Base-by-base conservation (phyloP, 2,329 filamentous ascomycete species). In the Stenocarpella maydis region DNA sequence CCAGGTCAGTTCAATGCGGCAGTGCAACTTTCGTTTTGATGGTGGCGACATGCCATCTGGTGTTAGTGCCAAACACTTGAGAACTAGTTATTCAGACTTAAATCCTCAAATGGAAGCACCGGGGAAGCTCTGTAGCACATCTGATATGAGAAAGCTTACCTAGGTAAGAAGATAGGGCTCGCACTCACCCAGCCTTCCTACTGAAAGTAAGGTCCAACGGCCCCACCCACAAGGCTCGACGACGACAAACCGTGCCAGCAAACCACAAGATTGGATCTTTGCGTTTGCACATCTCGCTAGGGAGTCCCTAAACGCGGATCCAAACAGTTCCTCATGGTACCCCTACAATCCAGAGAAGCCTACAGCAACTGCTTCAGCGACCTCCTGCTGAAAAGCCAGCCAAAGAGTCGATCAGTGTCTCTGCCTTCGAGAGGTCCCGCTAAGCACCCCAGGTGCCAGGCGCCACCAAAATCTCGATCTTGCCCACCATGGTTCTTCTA, bases 401-500 rank as follows among this genome's bases (percentile, higher is more conserved):
- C n/a, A 37, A 37, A n/a, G 28, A 21, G 19, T 28, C 28, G 5
- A 50, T 41, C 10, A 26, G 19, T 7, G 39, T 34, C 21, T 14
- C 21, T 14, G 7, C 14, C 26, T 19, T 34, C 43, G 12, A 47
- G 31, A 2, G 4, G n/a, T 12, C 53, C 14, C 4, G 37, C 12
- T 21, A 5, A 58, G 3, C 21, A 53, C n/a, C n/a, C n/a, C n/a
- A n/a, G n/a, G n/a, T n/a, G 14, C 52, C 39, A 39, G 39, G 14
- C 17, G 24, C 49, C 24, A 37, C 4, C 60, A 65, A 28, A 60
- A 37, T 19, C 31, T 21, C 54, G 19, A 58, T 67, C 43, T 45
- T 45, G 8, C 19, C 50, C 19, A 14, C 28, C 21, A 28, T 64
- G 26, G 15, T 61, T 14, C 37, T 65, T 5, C 37, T 50, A 21